These are phyloP conservation scores for Sedum album DNA, from an alignment of 164 flowering plant species.

Conservation along the genomic window DNA sequence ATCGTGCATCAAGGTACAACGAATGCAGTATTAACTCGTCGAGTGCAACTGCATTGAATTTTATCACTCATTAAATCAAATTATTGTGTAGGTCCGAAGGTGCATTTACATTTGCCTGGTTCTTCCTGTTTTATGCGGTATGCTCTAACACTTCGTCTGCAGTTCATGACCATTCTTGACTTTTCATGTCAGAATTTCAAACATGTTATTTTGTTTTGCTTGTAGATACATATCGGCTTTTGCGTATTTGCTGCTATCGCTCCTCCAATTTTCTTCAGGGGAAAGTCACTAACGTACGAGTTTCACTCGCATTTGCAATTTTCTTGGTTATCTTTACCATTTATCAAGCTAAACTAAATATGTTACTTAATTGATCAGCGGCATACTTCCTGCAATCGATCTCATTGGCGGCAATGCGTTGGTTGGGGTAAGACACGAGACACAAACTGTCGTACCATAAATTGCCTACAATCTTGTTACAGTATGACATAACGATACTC, in stretches of 20 bases:
- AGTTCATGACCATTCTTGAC: not conserved
- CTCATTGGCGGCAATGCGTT: slow-evolving; percentile 1
- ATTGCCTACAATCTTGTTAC: not conserved
- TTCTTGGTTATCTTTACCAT: not conserved
- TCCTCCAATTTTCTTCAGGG: slow-evolving; percentile 6
- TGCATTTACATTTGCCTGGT: slow-evolving; percentile 10
- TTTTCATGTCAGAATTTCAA: not conserved
- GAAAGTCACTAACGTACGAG: slow-evolving; percentile 6
- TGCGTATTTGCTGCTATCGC: slow-evolving; percentile 8
- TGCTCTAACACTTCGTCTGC: not conserved
- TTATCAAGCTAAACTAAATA: not conserved
- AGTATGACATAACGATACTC: not conserved
- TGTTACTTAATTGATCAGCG: not conserved
- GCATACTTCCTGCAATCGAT: slow-evolving; percentile 10
- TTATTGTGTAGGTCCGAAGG: slow-evolving; percentile 1
- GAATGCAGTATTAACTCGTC: not conserved
- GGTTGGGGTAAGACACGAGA: slow-evolving; percentile 4
- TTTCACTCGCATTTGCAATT: not conserved
- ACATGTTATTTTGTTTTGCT: not conserved
- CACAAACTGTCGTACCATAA: too few relatives aligned
- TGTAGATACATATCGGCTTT: not conserved
- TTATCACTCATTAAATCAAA: not conserved
- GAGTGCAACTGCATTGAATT: not conserved
- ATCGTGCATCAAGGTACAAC: slow-evolving; percentile 87
- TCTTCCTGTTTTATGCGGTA: slow-evolving; percentile 10